Base-by-base conservation (phyloP, 495 filamentous ascomycete species). In the Hyaloscypha bicolor region DNA sequence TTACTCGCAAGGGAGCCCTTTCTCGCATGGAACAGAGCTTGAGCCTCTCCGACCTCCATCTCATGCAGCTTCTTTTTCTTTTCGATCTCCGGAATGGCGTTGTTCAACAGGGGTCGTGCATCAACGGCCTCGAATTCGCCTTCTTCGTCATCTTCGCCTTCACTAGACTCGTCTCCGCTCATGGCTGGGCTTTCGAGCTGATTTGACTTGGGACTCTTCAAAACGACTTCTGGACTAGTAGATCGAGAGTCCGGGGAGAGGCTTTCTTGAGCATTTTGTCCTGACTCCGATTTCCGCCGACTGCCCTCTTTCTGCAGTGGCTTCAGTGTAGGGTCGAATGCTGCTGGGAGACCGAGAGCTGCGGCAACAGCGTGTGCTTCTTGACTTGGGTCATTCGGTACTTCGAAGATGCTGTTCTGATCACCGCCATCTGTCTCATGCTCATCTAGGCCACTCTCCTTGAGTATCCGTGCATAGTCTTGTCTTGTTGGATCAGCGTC, bases 401-500 rank as follows among this genome's bases (percentile, higher is more conserved):
- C 33, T 57, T 85, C 81, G 65, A 82, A 83, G 5, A 78, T 70
- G 60, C 76, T 80, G 64, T 74, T 78, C 14, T 76, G 73, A 31
- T 58, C 42, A 6, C 64, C 55, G 21, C 31, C 39, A 5, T 62
- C 72, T 69, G 79, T 81, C 71, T 85, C 80, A 74, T 89, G 87
- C 58, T 82, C 79, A 42, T 83, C 79, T n/a, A 78, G 81, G 29
- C 78, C 75, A 66, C 85, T 87, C n/a, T 87, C 86, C 33, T 91
- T 86, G 12, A 97, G 76, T 63, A 97, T 93, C 58, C 90, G 85
- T 48, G 87, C 86, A 78, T 99, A 99, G 62, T 86, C 90, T 68
- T 90, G 89, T 55, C 95, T 83, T 37, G 76, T 81, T 8, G 93
- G 93, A 67, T 98, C 92, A 55, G 88, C 86, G 16, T 87, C 86